Base-by-base conservation (phyloP, 345 rosid species). In the Eucalyptus pauciflora region DNA sequence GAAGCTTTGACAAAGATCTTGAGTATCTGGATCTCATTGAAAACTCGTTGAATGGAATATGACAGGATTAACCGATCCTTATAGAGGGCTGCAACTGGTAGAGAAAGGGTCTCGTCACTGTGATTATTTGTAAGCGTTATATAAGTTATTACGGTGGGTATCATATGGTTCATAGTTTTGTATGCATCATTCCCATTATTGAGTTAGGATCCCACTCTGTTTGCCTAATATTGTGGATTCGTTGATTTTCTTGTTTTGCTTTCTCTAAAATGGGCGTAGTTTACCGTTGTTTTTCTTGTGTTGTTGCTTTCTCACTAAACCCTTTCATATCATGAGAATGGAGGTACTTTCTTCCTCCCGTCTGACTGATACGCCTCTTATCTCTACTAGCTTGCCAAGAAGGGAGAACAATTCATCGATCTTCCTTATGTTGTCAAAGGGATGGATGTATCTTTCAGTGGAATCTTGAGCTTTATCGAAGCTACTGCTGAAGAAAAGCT, bases 381-480 rank as follows among this genome's bases (percentile, higher is more conserved):
- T 88, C 50, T 89, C 54, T 71, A 76, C 60, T 93, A 97, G 99
- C 97, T 98, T 86, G 99, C 99, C 2, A 98, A 98, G 95, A 96
- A 96, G 92, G 99, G 99, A 71, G 99, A 95, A 24, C 89, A 94
- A 60, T 97, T 98, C 92, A 94, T 97, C 15, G 99, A 97, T 89
- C 95, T 98, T 45, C 99, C 99, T 7, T 97, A 96, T 80, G 98
- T 94, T 88, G 99, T 98, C 69, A 97, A 98, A 94, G 99, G 99
- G 83, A 98, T 98, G 99, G 98, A 98, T 93, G 99, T 97, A 64
- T 97, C 99, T 8, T 97, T 98, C 80, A 98, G 99, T 24, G 99
- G 99, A 88, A 96, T 98, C 87, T 93, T 98, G 91, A 98, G 99
- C 92, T 98, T 91, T 87, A 98, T 96, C 6, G 99, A 98, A 94